phyloP scores from a whole-genome alignment of 805 yeast species.

The Peterozyma xylosa region DNA sequence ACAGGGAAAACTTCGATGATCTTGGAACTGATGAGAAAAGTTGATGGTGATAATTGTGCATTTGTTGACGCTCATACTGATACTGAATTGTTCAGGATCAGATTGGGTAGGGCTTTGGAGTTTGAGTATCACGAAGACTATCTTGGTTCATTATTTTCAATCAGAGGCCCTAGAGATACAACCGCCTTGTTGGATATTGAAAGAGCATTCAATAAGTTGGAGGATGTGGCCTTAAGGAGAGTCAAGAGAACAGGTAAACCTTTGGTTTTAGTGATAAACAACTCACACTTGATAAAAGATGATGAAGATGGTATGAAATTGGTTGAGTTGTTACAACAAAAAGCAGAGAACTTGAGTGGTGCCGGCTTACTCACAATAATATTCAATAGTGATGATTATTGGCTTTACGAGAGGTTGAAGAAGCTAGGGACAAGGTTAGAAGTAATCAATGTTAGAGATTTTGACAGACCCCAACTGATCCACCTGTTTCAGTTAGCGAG shows the following conservation, averaged over 20 bases:
- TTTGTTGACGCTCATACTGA: slow-evolving; percentile 80
- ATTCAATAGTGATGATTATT: slow-evolving; percentile 78
- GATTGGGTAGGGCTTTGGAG: slow-evolving; percentile 70
- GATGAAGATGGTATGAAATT: slow-evolving; percentile 67
- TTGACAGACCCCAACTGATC: slow-evolving; percentile 46
- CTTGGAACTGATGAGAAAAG: slow-evolving; percentile 60
- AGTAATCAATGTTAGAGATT: slow-evolving; percentile 60
- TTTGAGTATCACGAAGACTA: slow-evolving; percentile 76
- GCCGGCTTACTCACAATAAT: slow-evolving; percentile 60
- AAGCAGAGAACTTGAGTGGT: slow-evolving; percentile 73
- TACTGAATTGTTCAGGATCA: slow-evolving; percentile 70
- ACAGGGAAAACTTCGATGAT: slow-evolving; percentile 79
- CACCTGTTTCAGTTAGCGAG: slow-evolving; percentile 49
- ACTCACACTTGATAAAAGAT: slow-evolving; percentile 66
- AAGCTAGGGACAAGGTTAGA: slow-evolving; percentile 68
- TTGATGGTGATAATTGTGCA: slow-evolving; percentile 56
- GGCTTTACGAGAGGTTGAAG: slow-evolving; percentile 76
- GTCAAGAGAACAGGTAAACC: slow-evolving; percentile 41
- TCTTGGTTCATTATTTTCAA: slow-evolving; percentile 72
- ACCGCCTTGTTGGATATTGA: slow-evolving; percentile 78
- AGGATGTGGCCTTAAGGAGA: slow-evolving; percentile 56
- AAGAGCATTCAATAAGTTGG: slow-evolving; percentile 70
- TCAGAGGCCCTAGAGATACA: slow-evolving; percentile 79
- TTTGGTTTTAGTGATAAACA: slow-evolving; percentile 61
- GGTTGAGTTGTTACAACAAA: slow-evolving; percentile 72